Percentiles rank a stretch among this genome's conserved stretches.
These are phyloP conservation scores for Tetracladium marchalianum DNA, from an alignment of 495 filamentous ascomycete genomes.

Conservation along the genomic window DNA sequence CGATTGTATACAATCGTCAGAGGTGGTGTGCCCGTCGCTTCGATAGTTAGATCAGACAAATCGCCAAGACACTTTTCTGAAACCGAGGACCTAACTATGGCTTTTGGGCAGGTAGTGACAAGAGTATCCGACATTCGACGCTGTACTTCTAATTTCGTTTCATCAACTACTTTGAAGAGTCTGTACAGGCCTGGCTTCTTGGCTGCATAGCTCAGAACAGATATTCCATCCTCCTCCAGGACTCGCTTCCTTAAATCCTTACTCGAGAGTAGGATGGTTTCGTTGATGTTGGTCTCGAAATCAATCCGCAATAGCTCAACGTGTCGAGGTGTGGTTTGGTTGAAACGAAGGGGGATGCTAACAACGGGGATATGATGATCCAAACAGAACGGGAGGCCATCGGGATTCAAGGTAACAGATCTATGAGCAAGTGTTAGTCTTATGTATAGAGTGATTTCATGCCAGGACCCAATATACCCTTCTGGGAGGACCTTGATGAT, in stretches of 20 bases:
- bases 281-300: constrained; percentile 64
- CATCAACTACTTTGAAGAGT: constrained; percentile 74
- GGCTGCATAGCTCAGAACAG: constrained; percentile 50
- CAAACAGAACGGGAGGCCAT: constrained; percentile 66
- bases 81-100: constrained; percentile 52
- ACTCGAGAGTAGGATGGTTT: constrained; percentile 61
- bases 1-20: constrained; percentile 85
- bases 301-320: constrained; percentile 82
- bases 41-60: constrained; percentile 70
- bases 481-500: constrained; percentile 96
- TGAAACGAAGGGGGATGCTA: constrained; percentile 78
- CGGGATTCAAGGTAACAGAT: constrained; percentile 78
- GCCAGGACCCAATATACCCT: constrained; percentile 46
- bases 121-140: constrained; percentile 62
- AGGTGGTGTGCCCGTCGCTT: constrained; percentile 84
- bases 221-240: constrained; percentile 38
- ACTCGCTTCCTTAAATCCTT: constrained; percentile 57
- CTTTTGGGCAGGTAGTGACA: constrained; percentile 75
- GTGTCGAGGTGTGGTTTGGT: constrained; percentile 77
- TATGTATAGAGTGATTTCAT: neutral
- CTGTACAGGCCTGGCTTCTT: constrained; percentile 82
- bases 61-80: constrained; percentile 68
- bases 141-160: constrained; percentile 87
- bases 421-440: constrained; percentile 31
- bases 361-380: constrained; percentile 47